Conservation (phyloP, 2,329 filamentous ascomycete genomes). For the Cladophialophora immunda region DNA sequence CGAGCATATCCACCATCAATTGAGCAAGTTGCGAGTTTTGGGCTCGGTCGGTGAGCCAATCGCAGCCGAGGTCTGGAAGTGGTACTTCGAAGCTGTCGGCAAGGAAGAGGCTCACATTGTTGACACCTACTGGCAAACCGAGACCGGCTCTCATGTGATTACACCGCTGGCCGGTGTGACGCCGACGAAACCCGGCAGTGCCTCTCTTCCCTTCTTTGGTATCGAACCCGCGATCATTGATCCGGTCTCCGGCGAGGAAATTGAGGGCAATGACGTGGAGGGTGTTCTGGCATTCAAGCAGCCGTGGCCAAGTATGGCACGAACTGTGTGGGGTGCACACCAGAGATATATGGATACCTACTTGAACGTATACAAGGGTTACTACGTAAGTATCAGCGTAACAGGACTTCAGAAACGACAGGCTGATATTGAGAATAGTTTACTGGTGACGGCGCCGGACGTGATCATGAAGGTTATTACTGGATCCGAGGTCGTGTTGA, state of each 20-base stretch:
- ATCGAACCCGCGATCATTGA: slow-evolving; percentile 98
- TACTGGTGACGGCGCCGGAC: slow-evolving; percentile 82
- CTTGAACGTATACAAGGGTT: slow-evolving; percentile 95
- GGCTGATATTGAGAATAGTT: slow-evolving; percentile 49
- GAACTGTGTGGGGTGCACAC: slow-evolving; percentile 96
- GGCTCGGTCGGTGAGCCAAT: slow-evolving; percentile 98
- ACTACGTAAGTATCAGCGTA: slow-evolving; percentile 77
- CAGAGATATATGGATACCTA: slow-evolving; percentile 99
- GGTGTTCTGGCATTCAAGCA: slow-evolving; percentile 97
- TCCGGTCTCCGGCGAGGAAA: slow-evolving; percentile 91
- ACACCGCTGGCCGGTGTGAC: slow-evolving; percentile 91
- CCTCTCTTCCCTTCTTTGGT: slow-evolving; percentile 96
- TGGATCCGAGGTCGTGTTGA: slow-evolving; percentile 99
- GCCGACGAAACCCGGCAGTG: slow-evolving; percentile 94
- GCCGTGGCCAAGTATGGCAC: slow-evolving; percentile 97
- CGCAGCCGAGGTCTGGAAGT: slow-evolving; percentile 98
- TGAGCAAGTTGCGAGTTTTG: slow-evolving; percentile 88
- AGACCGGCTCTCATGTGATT: slow-evolving; percentile 97
- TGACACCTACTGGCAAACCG: slow-evolving; percentile 99
- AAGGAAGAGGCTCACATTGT: slow-evolving; percentile 93
- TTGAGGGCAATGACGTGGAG: slow-evolving; percentile 95
- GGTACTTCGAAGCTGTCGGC: slow-evolving; percentile 96
- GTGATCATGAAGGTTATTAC: slow-evolving; percentile 98
- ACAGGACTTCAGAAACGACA: background rate
- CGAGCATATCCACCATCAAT: slow-evolving; percentile 86